Evolutionary conservation across 352 stramenopile genomes (phyloP), one percentile per base, ranked within the genome.

Genomic region (Pythium insidiosum): DNA sequence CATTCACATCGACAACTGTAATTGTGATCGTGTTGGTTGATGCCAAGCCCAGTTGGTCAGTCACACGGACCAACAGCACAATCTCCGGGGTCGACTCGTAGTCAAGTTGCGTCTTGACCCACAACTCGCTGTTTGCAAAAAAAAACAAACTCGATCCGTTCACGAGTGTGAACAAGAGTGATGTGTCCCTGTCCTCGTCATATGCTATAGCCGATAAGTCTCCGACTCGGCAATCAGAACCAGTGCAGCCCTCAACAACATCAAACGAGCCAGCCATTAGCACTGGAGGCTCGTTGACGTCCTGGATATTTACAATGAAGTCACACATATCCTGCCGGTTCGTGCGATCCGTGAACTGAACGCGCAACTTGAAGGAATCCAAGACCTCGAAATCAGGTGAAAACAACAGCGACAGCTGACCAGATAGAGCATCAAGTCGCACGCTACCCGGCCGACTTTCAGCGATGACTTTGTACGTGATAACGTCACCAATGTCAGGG

Each of bases 1-100:
- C 71, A 26, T 84, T 84, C 9, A 71, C 58, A 39, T 84, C 63
- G 0, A 65, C 25, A 9, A 84, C 50, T 13, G 60, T 63, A 38
- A 84, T 34, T 10, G 41, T 57, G 30, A 80, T 68, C 0, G 40
- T 48, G 3, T 68, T 44, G 2, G 40, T 41, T 20, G 46, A 25
- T 9, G 15, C 34, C 2, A 39, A 28, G n/a, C 56, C 56, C 4
- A 15, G 33, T 26, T 51, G 52, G 43, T 82, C 69, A 12, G 47
- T 66, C 22, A 60, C 61, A 38, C 31, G 37, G 40, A 76, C 34
- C 3, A 4, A 20, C 1, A 56, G 39, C 0, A 21, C 36, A 7
- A 64, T 15, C 13, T 21, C 22, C 9, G 49, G 36, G 5, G 49
- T 52, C 11, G 56, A 36, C 25, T 64, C 56, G 31, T 43, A 59